Conservation (phyloP, 768 basidiomycete species). For the Astraeus odoratus region DNA sequence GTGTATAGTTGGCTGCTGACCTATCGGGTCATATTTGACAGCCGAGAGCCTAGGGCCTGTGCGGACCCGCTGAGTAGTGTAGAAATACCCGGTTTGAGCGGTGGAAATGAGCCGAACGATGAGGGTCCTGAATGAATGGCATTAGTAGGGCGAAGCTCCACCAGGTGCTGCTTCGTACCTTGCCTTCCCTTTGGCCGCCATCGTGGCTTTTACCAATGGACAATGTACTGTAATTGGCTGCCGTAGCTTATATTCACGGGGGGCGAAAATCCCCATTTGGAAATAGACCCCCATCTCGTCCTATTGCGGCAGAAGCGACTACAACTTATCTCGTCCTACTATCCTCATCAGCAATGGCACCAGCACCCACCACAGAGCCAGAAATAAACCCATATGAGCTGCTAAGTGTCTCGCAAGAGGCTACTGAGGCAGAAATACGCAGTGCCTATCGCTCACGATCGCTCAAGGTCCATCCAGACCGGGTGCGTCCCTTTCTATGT, state of each 20-base stretch:
- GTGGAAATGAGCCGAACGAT: conserved; percentile 87
- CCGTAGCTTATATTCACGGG: too few relatives aligned
- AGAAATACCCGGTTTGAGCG: conserved; percentile 88
- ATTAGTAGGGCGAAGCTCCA: neutral
- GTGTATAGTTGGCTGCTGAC: conserved; percentile 35
- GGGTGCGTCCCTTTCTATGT: conserved; percentile 40
- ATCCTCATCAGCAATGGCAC: conserved; percentile 15
- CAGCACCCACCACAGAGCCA: conserved; percentile 34
- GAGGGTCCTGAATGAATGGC: conserved; percentile 43
- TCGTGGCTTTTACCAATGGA: conserved; percentile 17
- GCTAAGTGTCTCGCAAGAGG: conserved; percentile 51
- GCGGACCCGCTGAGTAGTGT: conserved; percentile 73
- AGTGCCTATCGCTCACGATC: conserved; percentile 76
- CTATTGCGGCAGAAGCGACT: too few relatives aligned
- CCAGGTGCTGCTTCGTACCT: conserved; percentile 29
- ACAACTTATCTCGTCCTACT: too few relatives aligned
- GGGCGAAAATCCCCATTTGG: conserved; percentile 6
- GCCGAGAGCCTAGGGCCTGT: conserved; percentile 73
- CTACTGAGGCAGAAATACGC: conserved; percentile 71
- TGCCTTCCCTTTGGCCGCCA: conserved; percentile 60
- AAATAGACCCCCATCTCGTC: neutral
- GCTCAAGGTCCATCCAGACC: conserved; percentile 82
- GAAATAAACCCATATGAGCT: conserved; percentile 72
- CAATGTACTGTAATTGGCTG: too few relatives aligned
- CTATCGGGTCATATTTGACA: conserved; percentile 88